Evolutionary conservation across 306 rosid genomes (phyloP), one percentile per base, ranked within the genome.

Genomic region (Dicorynia guianensis): DNA sequence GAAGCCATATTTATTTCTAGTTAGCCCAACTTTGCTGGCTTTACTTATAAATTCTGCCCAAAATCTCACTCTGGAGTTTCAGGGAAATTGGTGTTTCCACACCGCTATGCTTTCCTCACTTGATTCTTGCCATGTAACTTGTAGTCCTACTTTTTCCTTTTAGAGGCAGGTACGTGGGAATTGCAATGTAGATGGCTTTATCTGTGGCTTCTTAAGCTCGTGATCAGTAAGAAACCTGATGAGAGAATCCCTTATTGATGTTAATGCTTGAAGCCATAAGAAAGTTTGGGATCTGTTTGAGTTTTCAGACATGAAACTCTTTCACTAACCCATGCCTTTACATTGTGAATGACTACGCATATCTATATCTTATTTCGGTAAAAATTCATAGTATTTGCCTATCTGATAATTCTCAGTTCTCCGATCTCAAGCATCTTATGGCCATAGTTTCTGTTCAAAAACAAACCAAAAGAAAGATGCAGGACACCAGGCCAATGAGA

Each of bases 171-270:
- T 72, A 11, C 58, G 64, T 55, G 65, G 65, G 34, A 72, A 59
- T 44, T 43, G 76, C 76, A 72, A 72, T 55, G 67, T 43, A 42
- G 76, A 54, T 2, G 75, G 75, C 56, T 70, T 70, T 42, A 18
- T 70, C 39, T 65, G 54, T 19, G 75, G 75, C 2, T 71, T 71
- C 54, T 5, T 71, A 65, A 71, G 76, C 54, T 55, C 76, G 42
- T 4, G 76, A 71, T 52, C 60, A 68, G 17, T 68, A 50, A n/a
- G n/a, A n/a, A n/a, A n/a, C n/a, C n/a, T n/a, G n/a, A n/a, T n/a
- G n/a, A 15, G 25, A 25, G 30, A 52, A 11, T 52, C 30, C 58
- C 58, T 15, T 7, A 18, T 15, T 52, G 30, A 52, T 4, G 25
- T n/a, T 52, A 7, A 17, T n/a, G 30, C 10, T n/a, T 52, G 58